These are phyloP conservation scores for Chaetomium sp. DNA, from an alignment of 2,329 filamentous ascomycete species.

Conservation along the genomic window DNA sequence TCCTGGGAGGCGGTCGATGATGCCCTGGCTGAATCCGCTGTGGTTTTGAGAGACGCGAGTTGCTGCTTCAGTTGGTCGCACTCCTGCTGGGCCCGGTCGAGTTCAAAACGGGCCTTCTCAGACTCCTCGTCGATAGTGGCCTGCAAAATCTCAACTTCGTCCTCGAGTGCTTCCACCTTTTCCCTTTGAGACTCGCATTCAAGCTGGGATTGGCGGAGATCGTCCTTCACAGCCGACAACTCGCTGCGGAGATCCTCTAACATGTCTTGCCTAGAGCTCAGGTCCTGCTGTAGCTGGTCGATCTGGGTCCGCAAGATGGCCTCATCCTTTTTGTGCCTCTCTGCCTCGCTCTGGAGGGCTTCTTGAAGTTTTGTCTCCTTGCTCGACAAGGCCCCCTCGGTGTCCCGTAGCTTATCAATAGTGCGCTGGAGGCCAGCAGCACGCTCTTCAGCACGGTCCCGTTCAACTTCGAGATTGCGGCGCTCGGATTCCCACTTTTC, in stretches of 20 bases:
- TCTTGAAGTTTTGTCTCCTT: slow-evolving; percentile 70
- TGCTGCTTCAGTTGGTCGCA: slow-evolving; percentile 50
- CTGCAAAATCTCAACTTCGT: slow-evolving; percentile 76
- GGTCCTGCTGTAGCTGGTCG: slow-evolving; percentile 70
- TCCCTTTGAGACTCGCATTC: slow-evolving; percentile 64
- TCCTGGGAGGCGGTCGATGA: slow-evolving; percentile 40
- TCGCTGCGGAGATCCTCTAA: slow-evolving; percentile 68
- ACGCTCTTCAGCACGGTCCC: slow-evolving; percentile 67
- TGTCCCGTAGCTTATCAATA: slow-evolving; percentile 68
- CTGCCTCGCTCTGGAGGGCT: slow-evolving; percentile 68
- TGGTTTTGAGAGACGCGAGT: slow-evolving; percentile 41
- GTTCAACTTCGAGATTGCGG: slow-evolving; percentile 65
- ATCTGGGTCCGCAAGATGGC: slow-evolving; percentile 71
- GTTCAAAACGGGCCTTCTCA: slow-evolving; percentile 56
- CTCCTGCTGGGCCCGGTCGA: slow-evolving; percentile 49
- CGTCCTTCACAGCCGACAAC: slow-evolving; percentile 66
- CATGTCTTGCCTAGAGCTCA: slow-evolving; percentile 66
- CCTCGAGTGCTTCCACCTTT: slow-evolving; percentile 69
- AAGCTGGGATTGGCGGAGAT: slow-evolving; percentile 68
- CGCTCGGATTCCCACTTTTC: slow-evolving; percentile 73
- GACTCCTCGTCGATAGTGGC: slow-evolving; percentile 65
- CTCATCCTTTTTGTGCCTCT: slow-evolving; percentile 73
- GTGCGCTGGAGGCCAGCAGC: slow-evolving; percentile 68
- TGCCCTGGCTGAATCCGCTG: slow-evolving; percentile 37
- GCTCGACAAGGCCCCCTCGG: slow-evolving; percentile 66